A percentile compares a stretch with the other conserved stretches of the same genome.
These are phyloP conservation scores for Apophysomyces sp. DNA, from an alignment of 371 early-diverging fungal genomes.

Conservation along the genomic window DNA sequence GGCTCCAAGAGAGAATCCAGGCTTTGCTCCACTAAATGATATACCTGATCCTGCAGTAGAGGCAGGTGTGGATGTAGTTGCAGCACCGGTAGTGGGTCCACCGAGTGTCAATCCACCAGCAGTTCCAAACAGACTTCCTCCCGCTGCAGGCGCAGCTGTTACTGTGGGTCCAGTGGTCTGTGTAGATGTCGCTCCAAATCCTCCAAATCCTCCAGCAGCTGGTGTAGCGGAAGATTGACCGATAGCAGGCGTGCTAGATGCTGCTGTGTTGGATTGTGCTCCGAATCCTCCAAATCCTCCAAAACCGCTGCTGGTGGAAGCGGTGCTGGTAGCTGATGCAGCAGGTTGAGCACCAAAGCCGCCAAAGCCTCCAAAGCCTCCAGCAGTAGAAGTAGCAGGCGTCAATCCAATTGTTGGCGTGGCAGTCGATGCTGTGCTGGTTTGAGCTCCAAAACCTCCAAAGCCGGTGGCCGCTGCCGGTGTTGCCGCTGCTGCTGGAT, in stretches of 20 bases:
- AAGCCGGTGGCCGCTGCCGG: slow-evolving; percentile 4
- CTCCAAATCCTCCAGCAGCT: slow-evolving; percentile 17
- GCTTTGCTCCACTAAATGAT: background rate
- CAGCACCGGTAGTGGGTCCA: background rate
- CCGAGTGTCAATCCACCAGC: slow-evolving; percentile 6
- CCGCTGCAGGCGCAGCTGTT: background rate
- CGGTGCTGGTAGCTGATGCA: background rate
- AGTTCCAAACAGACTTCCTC: slow-evolving; percentile 1
- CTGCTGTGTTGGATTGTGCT: slow-evolving; percentile 7
- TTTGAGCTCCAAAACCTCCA: background rate
- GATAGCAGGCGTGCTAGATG: slow-evolving; percentile 4
- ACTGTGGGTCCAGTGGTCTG: background rate
- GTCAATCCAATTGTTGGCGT: slow-evolving; percentile 2
- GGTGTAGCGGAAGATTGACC: slow-evolving; percentile 2
- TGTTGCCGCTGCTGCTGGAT: too few relatives aligned
- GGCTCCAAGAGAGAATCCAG: background rate
- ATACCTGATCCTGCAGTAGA: background rate
- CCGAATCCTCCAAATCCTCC: slow-evolving; percentile 15
- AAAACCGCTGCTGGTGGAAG: slow-evolving; percentile 1
- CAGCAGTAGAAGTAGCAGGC: background rate
- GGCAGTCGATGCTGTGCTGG: slow-evolving; percentile 2
- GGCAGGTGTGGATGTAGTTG: slow-evolving; percentile 9
- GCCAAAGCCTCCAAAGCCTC: slow-evolving; percentile 4
- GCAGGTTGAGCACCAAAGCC: background rate
- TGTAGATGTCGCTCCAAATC: slow-evolving; percentile 7